Conservation (phyloP, 192 early-diverging fungal species). For the Entomortierella chlamydospora region DNA sequence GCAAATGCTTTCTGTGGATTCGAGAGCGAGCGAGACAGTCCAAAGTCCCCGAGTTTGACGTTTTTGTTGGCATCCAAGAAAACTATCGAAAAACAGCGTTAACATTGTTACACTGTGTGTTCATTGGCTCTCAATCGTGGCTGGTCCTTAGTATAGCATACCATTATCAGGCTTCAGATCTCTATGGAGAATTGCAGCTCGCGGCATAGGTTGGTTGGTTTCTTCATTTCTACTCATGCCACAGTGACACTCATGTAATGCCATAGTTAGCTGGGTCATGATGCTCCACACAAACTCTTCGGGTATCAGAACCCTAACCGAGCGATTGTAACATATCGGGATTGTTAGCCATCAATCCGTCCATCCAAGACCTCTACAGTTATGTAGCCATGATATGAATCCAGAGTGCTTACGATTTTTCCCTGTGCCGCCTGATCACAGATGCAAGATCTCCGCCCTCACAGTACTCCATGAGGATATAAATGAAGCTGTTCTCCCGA, state of each 20-base stretch:
- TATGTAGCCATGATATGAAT: no score
- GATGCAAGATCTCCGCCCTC: conserved; percentile 78
- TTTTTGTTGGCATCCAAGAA: conserved; percentile 75
- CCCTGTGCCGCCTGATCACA: conserved; percentile 72
- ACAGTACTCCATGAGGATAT: conserved; percentile 86
- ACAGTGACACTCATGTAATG: conserved; percentile 78
- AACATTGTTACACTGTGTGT: no score
- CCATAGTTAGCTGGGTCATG: conserved; percentile 72
- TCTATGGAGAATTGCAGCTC: conserved; percentile 70
- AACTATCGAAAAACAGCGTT: conserved; percentile 47
- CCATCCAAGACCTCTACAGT: no score
- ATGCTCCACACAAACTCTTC: conserved; percentile 78
- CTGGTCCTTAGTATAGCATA: no score
- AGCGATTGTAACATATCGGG: no score
- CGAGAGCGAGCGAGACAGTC: conserved; percentile 71
- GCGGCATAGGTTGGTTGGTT: conserved; percentile 28
- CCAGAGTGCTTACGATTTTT: conserved; percentile 61
- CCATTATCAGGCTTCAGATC: conserved; percentile 84
- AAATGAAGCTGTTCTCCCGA: conserved; percentile 71
- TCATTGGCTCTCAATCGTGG: no score
- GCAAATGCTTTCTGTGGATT: conserved; percentile 73
- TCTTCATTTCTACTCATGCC: conserved; percentile 48
- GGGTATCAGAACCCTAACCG: conserved; percentile 60
- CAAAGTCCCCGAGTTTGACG: conserved; percentile 84
- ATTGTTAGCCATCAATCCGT: no score